A percentile compares a stretch with the other conserved stretches of the same genome.
Evolutionary conservation across 2,329 filamentous ascomycete species (phyloP).

Genomic region (Talaromyces marneffei): DNA sequence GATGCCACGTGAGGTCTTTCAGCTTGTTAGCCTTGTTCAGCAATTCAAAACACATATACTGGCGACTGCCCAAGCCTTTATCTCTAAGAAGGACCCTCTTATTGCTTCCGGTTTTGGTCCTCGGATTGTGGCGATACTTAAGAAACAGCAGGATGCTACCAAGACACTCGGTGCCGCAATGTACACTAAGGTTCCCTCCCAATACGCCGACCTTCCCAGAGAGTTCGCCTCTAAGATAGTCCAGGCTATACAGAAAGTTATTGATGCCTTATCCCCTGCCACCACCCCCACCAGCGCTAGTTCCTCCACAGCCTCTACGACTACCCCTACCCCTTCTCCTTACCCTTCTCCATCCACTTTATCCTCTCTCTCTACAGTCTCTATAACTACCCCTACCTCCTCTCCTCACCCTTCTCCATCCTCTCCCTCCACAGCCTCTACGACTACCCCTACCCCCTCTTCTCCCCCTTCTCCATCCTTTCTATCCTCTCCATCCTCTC

Average conservation of each 20-base stretch:
- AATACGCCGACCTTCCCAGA: conserved; percentile 21
- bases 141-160: conserved; percentile 26
- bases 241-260: conserved; percentile 28
- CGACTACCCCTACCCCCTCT: no score
- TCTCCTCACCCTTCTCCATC: no score
- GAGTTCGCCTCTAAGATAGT: conserved; percentile 27
- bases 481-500: no score
- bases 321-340: background rate
- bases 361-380: no score
- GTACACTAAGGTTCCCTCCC: conserved; percentile 26
- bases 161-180: conserved; percentile 24
- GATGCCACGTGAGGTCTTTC: conserved; percentile 24
- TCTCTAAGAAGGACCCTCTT: conserved; percentile 24
- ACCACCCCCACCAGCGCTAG: no score
- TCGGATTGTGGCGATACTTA: conserved; percentile 21
- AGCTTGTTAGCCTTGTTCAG: conserved; percentile 23
- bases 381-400: no score
- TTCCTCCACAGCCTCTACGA: background rate
- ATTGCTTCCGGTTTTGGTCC: conserved; percentile 21
- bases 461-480: no score
- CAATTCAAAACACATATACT: conserved; percentile 25
- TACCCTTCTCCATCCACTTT: no score
- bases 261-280: conserved; percentile 23
- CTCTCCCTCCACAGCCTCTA: no score
- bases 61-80: conserved; percentile 20